Base-by-base conservation (phyloP, 331 rosid species). In the Malus hybrid region DNA sequence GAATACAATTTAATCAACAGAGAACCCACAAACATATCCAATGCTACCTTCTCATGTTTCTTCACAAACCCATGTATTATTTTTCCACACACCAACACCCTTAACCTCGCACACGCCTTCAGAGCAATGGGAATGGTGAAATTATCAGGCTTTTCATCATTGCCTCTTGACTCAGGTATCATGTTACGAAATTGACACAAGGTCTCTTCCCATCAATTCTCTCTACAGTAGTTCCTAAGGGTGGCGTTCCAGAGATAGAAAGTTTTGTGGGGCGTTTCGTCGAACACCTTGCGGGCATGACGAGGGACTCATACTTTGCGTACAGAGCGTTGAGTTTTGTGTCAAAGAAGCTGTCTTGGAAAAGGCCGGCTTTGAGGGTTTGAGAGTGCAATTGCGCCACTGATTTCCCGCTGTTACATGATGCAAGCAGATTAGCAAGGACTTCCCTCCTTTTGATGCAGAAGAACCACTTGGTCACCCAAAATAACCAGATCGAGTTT, bases 161-260 rank as follows among this genome's bases (percentile, higher is more conserved):
- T 34, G 42, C 42, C 42, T 34, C 42, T 34, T 34, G 39, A 34
- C 42, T 34, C 10, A 0, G 42, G 3, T 7, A 34, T 34, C 42
- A 34, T 34, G 42, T 34, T 34, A 7, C 3, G 3, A 7, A 34
- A 34, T 34, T 6, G 42, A 7, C 42, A 34, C 42, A 34, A 34
- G 10, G 42, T 34, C 42, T 34, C 10, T 34, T 34, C 42, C 29
- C 29, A 34, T 34, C 42, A 7, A 34, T 34, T 7, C 10, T 34
- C 3, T 34, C 10, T 34, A 34, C 10, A 34, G 3, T 0, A 34
- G 76, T 89, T 85, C 77, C 96, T 80, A 8, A 90, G 88, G 28
- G 86, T 54, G 46, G 91, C 93, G 75, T 88, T 89, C 95, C 91
- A 89, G 2, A 86, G 83, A 75, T 83, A 80, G 20, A 81, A 84